A percentile compares a stretch with the other conserved stretches of the same genome.
Evolutionary conservation across 352 stramenopile genomes (phyloP).

Genomic region (Globisporangium uncinulatum): DNA sequence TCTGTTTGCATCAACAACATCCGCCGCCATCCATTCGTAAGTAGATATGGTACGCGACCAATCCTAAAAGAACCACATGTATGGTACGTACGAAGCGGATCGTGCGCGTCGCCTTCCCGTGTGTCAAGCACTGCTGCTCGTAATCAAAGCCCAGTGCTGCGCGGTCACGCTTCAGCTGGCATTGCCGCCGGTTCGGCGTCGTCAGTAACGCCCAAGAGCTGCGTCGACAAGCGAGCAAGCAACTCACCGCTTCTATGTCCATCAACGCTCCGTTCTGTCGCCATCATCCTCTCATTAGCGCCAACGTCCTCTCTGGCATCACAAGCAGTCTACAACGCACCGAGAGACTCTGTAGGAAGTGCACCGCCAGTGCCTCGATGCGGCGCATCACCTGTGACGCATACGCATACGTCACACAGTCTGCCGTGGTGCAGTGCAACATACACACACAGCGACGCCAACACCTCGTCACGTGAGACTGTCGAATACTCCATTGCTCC

Average conservation of each 20-base stretch:
- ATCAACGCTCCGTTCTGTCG: conserved; percentile 40
- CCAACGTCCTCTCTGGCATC: background rate
- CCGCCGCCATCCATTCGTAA: no score
- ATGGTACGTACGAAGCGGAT: conserved; percentile 44
- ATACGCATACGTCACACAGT: background rate
- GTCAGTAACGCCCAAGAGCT: background rate
- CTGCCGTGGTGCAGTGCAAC: no score
- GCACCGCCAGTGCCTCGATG: conserved; percentile 48
- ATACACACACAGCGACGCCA: background rate
- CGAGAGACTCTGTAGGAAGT: conserved; percentile 53
- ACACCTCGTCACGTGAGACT: conserved; percentile 38
- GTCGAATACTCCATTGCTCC: background rate
- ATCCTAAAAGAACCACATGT: background rate
- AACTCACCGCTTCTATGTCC: conserved; percentile 50
- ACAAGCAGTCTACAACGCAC: conserved; percentile 15
- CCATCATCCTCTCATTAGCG: background rate
- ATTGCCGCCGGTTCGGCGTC: background rate
- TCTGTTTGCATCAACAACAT: conserved; percentile 18
- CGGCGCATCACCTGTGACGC: conserved; percentile 36
- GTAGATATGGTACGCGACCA: no score
- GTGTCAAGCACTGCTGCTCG: conserved; percentile 39
- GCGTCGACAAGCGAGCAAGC: background rate
- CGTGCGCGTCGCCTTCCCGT: conserved; percentile 47
- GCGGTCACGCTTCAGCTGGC: conserved; percentile 48
- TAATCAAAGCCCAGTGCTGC: conserved; percentile 58